Percentiles rank a stretch among this genome's conserved stretches.
phyloP scores from a whole-genome alignment of 139 green algal species.

The Chlorella sp. region DNA sequence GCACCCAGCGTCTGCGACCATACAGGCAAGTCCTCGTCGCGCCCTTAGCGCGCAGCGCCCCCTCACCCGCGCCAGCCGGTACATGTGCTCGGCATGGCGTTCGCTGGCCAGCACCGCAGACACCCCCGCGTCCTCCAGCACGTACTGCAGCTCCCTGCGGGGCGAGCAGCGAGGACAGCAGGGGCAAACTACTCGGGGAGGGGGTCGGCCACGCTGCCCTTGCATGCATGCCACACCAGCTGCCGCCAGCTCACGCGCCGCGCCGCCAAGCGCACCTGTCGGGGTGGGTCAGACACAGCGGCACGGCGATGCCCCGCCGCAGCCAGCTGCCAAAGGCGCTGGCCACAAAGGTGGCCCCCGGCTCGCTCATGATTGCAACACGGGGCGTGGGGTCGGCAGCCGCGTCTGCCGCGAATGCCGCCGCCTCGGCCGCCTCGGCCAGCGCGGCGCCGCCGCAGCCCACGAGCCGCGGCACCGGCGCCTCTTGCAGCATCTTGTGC shows the following conservation, averaged over 20 bases:
- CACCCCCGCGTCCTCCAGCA: slow-evolving; percentile 76
- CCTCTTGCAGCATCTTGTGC: not conserved
- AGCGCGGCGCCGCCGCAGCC: not conserved
- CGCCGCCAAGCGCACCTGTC: slow-evolving; percentile 7
- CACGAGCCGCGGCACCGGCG: no score
- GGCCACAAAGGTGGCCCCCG: slow-evolving; percentile 61
- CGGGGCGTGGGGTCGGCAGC: slow-evolving; percentile 8
- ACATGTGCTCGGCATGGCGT: slow-evolving; percentile 29
- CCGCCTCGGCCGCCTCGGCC: not conserved
- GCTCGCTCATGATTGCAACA: slow-evolving; percentile 55
- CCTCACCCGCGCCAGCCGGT: slow-evolving; percentile 10
- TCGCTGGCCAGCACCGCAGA: slow-evolving; percentile 47
- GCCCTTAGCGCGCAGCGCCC: no score
- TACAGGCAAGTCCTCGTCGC: no score
- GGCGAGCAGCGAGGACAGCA: not conserved
- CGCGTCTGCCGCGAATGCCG: not conserved
- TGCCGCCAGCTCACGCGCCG: not conserved
- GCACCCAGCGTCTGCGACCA: no score
- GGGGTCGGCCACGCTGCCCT: not conserved
- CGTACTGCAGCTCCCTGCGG: slow-evolving; percentile 76
- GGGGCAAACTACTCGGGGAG: not conserved
- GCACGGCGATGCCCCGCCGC: slow-evolving; percentile 75
- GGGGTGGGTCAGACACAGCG: slow-evolving; percentile 82
- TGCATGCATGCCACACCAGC: no score
- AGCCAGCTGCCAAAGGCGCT: slow-evolving; percentile 85